Evolutionary conservation across 495 filamentous ascomycete genomes (phyloP).

Genomic region (Penicillium roqueforti): DNA sequence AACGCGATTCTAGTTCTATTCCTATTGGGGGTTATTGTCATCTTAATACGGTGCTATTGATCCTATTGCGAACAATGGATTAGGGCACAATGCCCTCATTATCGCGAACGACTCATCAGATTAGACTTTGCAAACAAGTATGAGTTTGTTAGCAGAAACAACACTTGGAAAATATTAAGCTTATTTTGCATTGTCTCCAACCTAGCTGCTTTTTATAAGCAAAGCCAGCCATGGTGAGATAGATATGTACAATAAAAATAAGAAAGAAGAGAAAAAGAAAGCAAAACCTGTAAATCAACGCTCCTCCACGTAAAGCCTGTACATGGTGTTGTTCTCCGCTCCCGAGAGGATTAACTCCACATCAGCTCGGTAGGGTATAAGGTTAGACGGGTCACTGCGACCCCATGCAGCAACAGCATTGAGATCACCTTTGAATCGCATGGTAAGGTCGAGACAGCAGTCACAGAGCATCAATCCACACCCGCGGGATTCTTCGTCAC

Average conservation of each 20-base stretch:
- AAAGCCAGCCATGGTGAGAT: background rate
- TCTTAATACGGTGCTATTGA: background rate
- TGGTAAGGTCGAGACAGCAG: background rate
- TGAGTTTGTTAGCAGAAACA: background rate
- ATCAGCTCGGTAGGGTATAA: slow-evolving; percentile 9
- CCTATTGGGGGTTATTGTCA: background rate
- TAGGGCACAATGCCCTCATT: background rate
- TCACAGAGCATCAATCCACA: slow-evolving; percentile 11
- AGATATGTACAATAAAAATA: background rate
- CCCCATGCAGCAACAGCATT: background rate
- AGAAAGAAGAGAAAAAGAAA: background rate
- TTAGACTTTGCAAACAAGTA: background rate
- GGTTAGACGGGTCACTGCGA: background rate
- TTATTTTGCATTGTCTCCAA: background rate
- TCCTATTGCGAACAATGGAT: background rate
- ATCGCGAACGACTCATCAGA: background rate
- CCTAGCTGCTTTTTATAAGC: background rate
- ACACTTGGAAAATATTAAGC: background rate
- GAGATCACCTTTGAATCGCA: slow-evolving; percentile 1
- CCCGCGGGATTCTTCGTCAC: background rate
- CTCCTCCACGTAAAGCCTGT: background rate
- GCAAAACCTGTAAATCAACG: background rate
- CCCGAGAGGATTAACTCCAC: slow-evolving; percentile 4
- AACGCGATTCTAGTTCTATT: background rate
- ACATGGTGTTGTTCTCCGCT: background rate